Percentiles rank a stretch among this genome's conserved stretches.
phyloP scores from a whole-genome alignment of 106 monocot genomes.

The Chionographis japonica region DNA sequence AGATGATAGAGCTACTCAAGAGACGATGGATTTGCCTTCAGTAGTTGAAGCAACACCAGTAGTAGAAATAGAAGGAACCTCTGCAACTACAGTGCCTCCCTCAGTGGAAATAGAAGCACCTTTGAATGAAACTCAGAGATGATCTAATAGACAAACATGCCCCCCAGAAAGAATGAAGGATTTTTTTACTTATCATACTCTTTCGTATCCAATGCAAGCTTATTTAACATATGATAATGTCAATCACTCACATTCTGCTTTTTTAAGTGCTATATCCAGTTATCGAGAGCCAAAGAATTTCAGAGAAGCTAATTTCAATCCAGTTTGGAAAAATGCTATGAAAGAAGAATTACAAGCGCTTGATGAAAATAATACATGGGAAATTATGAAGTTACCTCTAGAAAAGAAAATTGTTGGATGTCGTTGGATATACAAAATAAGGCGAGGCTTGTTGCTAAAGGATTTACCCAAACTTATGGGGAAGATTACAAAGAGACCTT shows the following conservation, averaged over 20 bases:
- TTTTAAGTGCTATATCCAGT: background rate
- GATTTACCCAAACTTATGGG: background rate
- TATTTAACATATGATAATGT: background rate
- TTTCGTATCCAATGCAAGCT: background rate
- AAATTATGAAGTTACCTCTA: background rate
- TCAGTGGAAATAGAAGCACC: too few relatives aligned
- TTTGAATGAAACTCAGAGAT: background rate
- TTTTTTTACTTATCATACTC: background rate
- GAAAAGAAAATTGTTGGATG: background rate
- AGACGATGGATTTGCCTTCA: too few relatives aligned
- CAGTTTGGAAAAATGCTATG: background rate
- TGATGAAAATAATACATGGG: background rate
- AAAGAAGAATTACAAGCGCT: background rate
- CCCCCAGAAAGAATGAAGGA: background rate
- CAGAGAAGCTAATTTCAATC: background rate
- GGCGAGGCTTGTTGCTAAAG: background rate
- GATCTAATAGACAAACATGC: background rate
- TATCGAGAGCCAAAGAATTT: background rate
- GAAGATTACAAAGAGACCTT: too few relatives aligned
- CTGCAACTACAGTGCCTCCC: too few relatives aligned
- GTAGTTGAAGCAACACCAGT: too few relatives aligned
- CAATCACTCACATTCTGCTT: background rate
- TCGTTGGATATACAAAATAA: background rate
- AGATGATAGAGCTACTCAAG: too few relatives aligned
- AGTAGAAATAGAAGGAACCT: too few relatives aligned